phyloP scores from a whole-genome alignment of 1,284 basidiomycete species.

The Pseudozyma tsukubaensis region DNA sequence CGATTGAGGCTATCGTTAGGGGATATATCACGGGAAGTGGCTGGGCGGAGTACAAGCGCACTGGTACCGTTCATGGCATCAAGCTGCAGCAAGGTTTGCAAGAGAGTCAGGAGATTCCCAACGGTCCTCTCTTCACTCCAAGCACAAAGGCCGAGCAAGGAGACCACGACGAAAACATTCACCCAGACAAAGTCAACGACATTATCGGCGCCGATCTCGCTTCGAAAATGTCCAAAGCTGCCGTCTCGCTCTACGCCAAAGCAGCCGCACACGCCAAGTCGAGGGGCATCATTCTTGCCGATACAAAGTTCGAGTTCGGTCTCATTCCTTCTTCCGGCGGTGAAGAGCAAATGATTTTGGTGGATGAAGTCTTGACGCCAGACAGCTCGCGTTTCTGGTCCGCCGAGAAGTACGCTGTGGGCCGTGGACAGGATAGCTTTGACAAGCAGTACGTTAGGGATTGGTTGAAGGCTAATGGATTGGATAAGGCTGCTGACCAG shows the following conservation, averaged over 20 bases:
- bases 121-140: constrained; percentile 86
- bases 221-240: constrained; percentile 74
- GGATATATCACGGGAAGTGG: constrained; percentile 98
- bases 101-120: constrained; percentile 78
- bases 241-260: constrained; percentile 79
- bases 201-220: constrained; percentile 73
- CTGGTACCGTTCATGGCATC: constrained; percentile 89
- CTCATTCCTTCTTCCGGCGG: constrained; percentile 69
- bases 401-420: constrained; percentile 78
- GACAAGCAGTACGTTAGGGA: constrained; percentile 98
- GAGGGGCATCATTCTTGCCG: constrained; percentile 90
- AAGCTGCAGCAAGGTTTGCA: constrained; percentile 79
- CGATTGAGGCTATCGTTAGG: constrained; percentile 95
- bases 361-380: constrained; percentile 95
- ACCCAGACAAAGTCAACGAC: constrained; percentile 76
- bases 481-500: constrained; percentile 59
- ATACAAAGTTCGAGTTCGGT: constrained; percentile 92
- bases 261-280: constrained; percentile 82
- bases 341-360: constrained; percentile 77
- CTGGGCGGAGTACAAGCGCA: constrained; percentile 91
- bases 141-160: constrained; percentile 97
- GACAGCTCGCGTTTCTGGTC: constrained; percentile 99
- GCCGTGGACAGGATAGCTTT: constrained; percentile 85
- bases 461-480: constrained; percentile 72
- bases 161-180: constrained; percentile 96